A percentile compares a stretch with the other conserved stretches of the same genome.
Evolutionary conservation across 306 rosid genomes (phyloP).

Genomic region (Pyrus pyrifolia): DNA sequence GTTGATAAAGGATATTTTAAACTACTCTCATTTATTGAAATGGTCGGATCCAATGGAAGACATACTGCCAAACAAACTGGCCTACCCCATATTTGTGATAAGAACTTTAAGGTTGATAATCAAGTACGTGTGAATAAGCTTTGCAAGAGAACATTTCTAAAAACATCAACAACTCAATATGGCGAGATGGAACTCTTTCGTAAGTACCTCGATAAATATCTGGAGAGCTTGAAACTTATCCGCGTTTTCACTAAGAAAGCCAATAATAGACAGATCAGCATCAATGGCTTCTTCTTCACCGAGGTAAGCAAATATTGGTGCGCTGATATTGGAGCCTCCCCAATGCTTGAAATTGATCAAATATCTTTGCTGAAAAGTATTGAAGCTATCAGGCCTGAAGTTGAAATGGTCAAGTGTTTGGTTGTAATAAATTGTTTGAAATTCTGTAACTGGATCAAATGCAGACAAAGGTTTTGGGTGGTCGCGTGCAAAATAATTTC

Average conservation of each 20-base stretch:
- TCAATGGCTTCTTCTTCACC: constrained; percentile 43
- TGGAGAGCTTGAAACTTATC: constrained; percentile 42
- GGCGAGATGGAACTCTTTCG: background rate
- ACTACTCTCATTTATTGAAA: too few species aligned
- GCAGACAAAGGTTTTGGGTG: background rate
- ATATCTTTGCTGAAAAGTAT: constrained; percentile 46
- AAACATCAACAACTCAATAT: too few species aligned
- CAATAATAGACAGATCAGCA: background rate
- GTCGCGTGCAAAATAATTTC: background rate
- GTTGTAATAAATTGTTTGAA: constrained; percentile 35
- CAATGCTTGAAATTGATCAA: constrained; percentile 44
- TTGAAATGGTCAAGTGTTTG: constrained; percentile 65
- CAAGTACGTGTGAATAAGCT: too few species aligned
- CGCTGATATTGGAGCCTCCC: constrained; percentile 46
- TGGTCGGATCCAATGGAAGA: too few species aligned
- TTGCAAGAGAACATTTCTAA: too few species aligned
- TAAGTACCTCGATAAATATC: constrained; percentile 50
- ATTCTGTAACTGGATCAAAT: background rate
- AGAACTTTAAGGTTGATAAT: too few species aligned
- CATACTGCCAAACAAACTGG: too few species aligned
- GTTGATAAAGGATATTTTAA: too few species aligned
- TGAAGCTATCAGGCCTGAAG: constrained; percentile 42
- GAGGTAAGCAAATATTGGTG: constrained; percentile 48
- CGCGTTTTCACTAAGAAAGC: constrained; percentile 51
- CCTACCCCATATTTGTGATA: too few species aligned